phyloP scores from a whole-genome alignment of 495 filamentous ascomycete genomes.

The Xylona heveae region DNA sequence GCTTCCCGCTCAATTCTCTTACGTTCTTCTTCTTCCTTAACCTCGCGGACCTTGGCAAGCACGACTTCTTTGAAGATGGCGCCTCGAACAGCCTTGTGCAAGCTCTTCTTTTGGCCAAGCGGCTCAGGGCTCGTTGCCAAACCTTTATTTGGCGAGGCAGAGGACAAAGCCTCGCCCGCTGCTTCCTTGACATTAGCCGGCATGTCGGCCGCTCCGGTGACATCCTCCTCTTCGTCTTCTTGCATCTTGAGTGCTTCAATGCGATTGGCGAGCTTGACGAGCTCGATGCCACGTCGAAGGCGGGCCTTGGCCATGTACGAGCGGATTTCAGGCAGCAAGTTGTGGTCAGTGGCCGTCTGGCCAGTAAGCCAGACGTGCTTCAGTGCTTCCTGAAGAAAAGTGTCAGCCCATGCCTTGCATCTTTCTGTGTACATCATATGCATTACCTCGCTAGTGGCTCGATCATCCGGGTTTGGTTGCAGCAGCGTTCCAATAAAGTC shows the following conservation, averaged over 20 bases:
- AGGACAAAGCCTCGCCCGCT: constrained; percentile 15
- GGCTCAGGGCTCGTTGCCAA: constrained; percentile 10
- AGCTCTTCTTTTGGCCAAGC: constrained; percentile 35
- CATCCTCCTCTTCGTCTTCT: constrained; percentile 67
- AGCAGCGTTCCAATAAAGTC: constrained; percentile 75
- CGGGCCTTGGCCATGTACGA: constrained; percentile 82
- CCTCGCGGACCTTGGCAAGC: constrained; percentile 82
- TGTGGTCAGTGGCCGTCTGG: constrained; percentile 75
- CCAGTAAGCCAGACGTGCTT: constrained; percentile 81
- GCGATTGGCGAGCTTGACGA: constrained; percentile 90
- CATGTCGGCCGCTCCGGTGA: constrained; percentile 37
- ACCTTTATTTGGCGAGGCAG: constrained; percentile 11
- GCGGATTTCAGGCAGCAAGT: constrained; percentile 91
- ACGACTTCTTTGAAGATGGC: constrained; percentile 98
- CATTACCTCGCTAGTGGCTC: constrained; percentile 53
- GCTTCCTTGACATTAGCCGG: constrained; percentile 30
- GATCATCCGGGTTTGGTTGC: constrained; percentile 53
- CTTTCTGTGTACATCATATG: too few species aligned
- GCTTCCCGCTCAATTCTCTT: too few species aligned
- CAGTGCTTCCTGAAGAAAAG: constrained; percentile 39
- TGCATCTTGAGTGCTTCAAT: constrained; percentile 95
- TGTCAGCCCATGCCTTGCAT: too few species aligned
- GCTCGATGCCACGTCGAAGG: constrained; percentile 82
- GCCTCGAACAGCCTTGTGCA: constrained; percentile 59
- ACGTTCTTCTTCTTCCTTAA: constrained; percentile 65